phyloP scores from a whole-genome alignment of 148 eudicot genomes.

The Agrostemma githago region DNA sequence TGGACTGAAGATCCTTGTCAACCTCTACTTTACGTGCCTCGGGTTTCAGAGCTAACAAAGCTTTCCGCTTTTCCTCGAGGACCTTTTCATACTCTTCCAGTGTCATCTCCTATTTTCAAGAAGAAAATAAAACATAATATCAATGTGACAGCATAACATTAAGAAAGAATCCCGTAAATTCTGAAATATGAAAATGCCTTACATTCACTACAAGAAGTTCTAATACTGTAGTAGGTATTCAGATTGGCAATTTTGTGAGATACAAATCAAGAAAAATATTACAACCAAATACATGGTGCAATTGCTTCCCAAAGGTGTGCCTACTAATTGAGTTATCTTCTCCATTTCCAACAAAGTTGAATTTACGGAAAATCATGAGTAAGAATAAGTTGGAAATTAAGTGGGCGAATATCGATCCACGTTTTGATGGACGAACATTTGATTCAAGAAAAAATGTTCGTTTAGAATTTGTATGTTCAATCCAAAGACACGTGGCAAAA shows the following conservation, averaged over 20 bases:
- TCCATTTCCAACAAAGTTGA: background rate
- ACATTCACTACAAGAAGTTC: background rate
- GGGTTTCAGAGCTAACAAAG: constrained; percentile 51
- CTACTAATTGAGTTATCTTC: background rate
- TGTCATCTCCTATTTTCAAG: constrained; percentile 66
- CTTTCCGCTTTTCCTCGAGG: constrained; percentile 83
- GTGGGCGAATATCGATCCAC: background rate
- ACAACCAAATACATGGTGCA: background rate
- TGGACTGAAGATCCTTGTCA: constrained; percentile 60
- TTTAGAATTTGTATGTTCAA: background rate
- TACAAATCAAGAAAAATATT: background rate
- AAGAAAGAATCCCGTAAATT: background rate
- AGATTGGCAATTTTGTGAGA: background rate
- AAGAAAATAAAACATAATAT: background rate
- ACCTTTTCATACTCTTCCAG: constrained; percentile 83
- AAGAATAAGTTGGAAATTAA: background rate
- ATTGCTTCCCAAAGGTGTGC: background rate
- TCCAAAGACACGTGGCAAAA: background rate
- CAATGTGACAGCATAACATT: background rate
- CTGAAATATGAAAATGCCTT: background rate
- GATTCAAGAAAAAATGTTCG: background rate
- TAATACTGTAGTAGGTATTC: background rate
- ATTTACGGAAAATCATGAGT: background rate
- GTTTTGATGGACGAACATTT: background rate
- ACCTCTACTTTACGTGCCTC: constrained; percentile 77